phyloP scores from a whole-genome alignment of 768 basidiomycete genomes.

The Multifurca ochricompacta region DNA sequence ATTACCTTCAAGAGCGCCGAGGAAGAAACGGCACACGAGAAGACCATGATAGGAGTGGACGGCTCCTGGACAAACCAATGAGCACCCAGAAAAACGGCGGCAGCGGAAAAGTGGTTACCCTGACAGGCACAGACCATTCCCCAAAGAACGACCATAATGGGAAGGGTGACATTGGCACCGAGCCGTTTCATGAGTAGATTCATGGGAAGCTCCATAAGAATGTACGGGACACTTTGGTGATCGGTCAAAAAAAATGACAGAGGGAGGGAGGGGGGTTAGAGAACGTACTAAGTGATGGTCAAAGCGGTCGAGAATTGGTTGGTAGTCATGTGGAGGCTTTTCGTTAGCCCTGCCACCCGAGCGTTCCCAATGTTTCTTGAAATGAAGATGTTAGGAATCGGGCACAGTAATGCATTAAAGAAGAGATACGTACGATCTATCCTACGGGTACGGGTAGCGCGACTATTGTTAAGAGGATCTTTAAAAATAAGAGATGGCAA shows the following conservation, averaged over 20 bases:
- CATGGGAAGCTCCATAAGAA: constrained; percentile 24
- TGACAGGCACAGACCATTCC: constrained; percentile 59
- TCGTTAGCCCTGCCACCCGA: constrained; percentile 29
- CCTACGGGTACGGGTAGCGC: constrained; percentile 2
- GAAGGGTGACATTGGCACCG: constrained; percentile 54
- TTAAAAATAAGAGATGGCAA: background rate
- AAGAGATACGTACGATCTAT: constrained; percentile 15
- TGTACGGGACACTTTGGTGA: constrained; percentile 25
- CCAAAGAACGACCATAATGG: constrained; percentile 57
- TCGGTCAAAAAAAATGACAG: constrained; percentile 10
- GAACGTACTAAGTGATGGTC: constrained; percentile 17
- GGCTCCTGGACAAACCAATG: constrained; percentile 29
- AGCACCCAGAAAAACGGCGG: background rate
- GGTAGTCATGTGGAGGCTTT: constrained; percentile 26
- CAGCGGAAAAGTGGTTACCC: constrained; percentile 31
- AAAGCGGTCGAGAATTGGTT: constrained; percentile 23
- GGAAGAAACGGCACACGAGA: constrained; percentile 39
- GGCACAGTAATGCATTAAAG: background rate
- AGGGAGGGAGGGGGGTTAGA: background rate
- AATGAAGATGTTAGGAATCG: background rate
- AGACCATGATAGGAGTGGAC: constrained; percentile 46
- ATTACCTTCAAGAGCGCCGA: constrained; percentile 52
- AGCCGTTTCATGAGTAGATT: constrained; percentile 31
- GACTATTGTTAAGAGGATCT: too few species aligned
- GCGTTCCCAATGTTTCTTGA: constrained; percentile 28